Percentiles rank a stretch among this genome's conserved stretches.
Evolutionary conservation across 139 green algal genomes (phyloP).

Genomic region (Chlamydomonas applanata): DNA sequence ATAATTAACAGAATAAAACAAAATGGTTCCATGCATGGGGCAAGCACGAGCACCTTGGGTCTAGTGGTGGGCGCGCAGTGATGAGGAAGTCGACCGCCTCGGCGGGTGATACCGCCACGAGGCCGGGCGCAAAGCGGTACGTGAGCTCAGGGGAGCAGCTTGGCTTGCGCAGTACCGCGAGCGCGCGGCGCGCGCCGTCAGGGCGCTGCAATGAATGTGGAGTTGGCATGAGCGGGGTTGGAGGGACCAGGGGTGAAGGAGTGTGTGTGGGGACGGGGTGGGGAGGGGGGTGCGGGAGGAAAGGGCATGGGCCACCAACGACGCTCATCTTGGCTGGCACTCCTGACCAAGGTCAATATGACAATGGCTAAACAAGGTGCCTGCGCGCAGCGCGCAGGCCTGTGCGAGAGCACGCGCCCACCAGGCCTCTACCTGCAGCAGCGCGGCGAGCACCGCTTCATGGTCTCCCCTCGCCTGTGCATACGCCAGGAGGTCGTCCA

Average conservation of each 20-base stretch:
- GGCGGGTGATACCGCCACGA: slow-evolving; percentile 63
- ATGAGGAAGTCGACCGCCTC: slow-evolving; percentile 80
- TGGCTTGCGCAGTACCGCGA: slow-evolving; percentile 83
- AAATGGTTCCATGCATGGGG: too few relatives aligned
- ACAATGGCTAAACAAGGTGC: too few relatives aligned
- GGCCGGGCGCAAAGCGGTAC: slow-evolving; percentile 84
- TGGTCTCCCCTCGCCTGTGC: slow-evolving; percentile 74
- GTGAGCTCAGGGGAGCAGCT: slow-evolving; percentile 60
- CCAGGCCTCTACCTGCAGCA: slow-evolving; percentile 21
- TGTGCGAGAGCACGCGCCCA: too few relatives aligned
- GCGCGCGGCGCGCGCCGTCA: slow-evolving; percentile 30
- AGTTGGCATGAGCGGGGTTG: background rate
- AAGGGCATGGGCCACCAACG: background rate
- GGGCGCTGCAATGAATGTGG: background rate
- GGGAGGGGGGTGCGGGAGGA: background rate
- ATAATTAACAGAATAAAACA: too few relatives aligned
- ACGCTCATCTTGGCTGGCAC: background rate
- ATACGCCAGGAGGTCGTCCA: slow-evolving; percentile 86
- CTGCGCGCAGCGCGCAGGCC: too few relatives aligned
- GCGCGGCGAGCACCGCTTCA: slow-evolving; percentile 76
- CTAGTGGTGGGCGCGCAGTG: slow-evolving; percentile 50
- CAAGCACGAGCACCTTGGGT: slow-evolving; percentile 51
- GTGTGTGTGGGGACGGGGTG: background rate
- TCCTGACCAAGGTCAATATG: too few relatives aligned
- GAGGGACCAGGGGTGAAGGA: background rate